phyloP scores from a whole-genome alignment of 2,329 filamentous ascomycete genomes.

The Fusarium sp. region DNA sequence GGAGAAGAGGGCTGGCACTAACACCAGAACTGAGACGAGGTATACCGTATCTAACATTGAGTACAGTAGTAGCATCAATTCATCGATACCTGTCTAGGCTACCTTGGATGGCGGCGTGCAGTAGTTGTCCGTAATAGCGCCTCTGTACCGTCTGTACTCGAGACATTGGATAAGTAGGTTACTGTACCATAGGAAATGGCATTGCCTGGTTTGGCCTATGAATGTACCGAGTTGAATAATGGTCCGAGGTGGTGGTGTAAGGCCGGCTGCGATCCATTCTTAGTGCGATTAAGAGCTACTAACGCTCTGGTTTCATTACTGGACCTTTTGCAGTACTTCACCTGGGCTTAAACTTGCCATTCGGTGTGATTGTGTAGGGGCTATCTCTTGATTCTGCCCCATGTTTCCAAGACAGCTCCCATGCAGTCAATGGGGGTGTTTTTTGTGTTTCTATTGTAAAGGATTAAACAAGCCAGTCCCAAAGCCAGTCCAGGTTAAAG shows the following conservation, averaged over 20 bases:
- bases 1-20: constrained; percentile 43
- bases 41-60: constrained; percentile 20
- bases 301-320: constrained; percentile 19
- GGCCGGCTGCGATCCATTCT: constrained; percentile 17
- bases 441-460: constrained; percentile 1
- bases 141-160: background rate
- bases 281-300: constrained; percentile 20
- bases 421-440: constrained; percentile 13
- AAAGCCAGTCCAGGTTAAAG: constrained; percentile 5
- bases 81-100: constrained; percentile 1
- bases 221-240: constrained; percentile 22
- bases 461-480: constrained; percentile 4
- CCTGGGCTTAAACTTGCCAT: background rate
- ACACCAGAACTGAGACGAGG: constrained; percentile 25
- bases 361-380: constrained; percentile 11
- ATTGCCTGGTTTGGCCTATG: constrained; percentile 4
- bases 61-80: constrained; percentile 2
- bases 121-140: constrained; percentile 19
- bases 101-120: constrained; percentile 30
- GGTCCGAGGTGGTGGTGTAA: constrained; percentile 35
- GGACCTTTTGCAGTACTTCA: background rate
- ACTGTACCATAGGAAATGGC: background rate
- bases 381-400: background rate
- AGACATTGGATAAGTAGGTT: constrained; percentile 11
- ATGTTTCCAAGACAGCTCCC: constrained; percentile 11